Base-by-base conservation (phyloP, 2,329 filamentous ascomycete species). In the Zelopaecilomyces penicillatus region DNA sequence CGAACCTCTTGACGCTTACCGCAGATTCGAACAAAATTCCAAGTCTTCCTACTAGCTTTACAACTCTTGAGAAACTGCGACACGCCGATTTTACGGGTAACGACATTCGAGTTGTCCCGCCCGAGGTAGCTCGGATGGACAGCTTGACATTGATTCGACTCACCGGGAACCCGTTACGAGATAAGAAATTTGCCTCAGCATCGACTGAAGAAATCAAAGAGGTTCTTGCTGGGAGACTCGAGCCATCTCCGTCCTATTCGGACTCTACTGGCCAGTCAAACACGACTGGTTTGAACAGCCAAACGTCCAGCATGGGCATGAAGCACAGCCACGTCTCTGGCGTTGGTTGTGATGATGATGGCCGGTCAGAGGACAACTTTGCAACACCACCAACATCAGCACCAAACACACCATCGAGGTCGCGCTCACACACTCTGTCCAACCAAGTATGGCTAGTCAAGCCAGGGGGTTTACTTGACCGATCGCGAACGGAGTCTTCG, bases 71-170 rank as follows among this genome's bases (percentile, higher is more conserved):
- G 32, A 82, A 78, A 45, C 65, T 97, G 10, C 82, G 82, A 41
- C 84, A 82, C 45, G 85, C 83, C 30, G 88, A 96, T 61, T 83
- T 97, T 52, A 86, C 85, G 1, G 82, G 83, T 53, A 98, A 98
- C 57, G 81, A 93, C 51, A 80, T 98, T 39, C 80, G 79, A 2
- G 70, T 78, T 9, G 63, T 98, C 6, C 86, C 93, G 30, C 75
- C 87, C 0, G 82, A 81, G 51, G 78, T 97, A 46, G 85, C 83
- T 5, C 69, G 78, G 28, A 95, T 97, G 88, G 80, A 87, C 5
- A 81, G 67, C 37, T 68, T 98, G 7, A 75, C 80, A 19, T 82
- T 82, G 59, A 75, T 97, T 36, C 80, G 83, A 4, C 71, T 98
- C 30, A 82, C 82, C 37, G 89, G 88, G n/a, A 98, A 98, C 56